Evolutionary conservation across 1,284 basidiomycete species (phyloP).

Genomic region (Takashimella koratensis): DNA sequence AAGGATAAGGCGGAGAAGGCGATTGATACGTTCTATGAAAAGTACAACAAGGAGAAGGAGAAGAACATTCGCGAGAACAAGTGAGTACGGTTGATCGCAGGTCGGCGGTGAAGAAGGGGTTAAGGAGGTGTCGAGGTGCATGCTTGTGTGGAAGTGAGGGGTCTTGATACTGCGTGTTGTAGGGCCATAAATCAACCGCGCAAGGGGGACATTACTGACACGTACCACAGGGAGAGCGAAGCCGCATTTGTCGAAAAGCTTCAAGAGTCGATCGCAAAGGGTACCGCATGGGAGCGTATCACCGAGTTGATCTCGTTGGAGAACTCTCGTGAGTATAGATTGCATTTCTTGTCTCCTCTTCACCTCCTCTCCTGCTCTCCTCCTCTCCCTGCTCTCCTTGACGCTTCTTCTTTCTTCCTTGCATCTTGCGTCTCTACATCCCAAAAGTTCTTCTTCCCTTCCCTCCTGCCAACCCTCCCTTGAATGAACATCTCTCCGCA

Average conservation of each 20-base stretch:
- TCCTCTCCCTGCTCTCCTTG: background rate
- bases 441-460: background rate
- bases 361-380: background rate
- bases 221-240: slow-evolving; percentile 70
- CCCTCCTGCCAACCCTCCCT: background rate
- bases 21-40: slow-evolving; percentile 95
- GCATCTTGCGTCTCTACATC: background rate
- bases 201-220: too few relatives aligned
- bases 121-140: too few relatives aligned
- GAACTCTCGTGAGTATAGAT: slow-evolving; percentile 67
- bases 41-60: slow-evolving; percentile 89
- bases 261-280: slow-evolving; percentile 73
- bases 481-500: background rate
- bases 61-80: slow-evolving; percentile 93
- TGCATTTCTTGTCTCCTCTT: background rate
- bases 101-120: too few relatives aligned
- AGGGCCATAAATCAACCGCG: too few relatives aligned
- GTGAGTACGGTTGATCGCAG: slow-evolving; percentile 57
- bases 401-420: background rate
- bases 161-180: too few relatives aligned
- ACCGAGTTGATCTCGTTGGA: slow-evolving; percentile 81
- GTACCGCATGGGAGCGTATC: slow-evolving; percentile 96
- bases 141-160: too few relatives aligned
- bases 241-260: slow-evolving; percentile 71
- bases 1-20: slow-evolving; percentile 83